phyloP scores from a whole-genome alignment of 495 filamentous ascomycete genomes.

The Xylaria flabelliformis region DNA sequence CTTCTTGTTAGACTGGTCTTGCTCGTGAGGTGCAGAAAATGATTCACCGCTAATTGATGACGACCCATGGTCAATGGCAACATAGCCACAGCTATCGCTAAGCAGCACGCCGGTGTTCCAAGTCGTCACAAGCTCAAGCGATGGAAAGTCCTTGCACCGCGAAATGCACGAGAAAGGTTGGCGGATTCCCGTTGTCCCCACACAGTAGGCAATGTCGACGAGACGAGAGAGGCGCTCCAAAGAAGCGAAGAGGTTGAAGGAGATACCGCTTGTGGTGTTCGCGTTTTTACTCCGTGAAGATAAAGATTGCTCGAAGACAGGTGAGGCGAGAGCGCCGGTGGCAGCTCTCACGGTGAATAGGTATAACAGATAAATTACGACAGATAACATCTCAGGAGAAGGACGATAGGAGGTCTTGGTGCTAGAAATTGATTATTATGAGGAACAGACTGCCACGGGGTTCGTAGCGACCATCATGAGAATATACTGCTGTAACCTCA shows the following conservation, averaged over 20 bases:
- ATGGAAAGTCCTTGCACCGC: slow-evolving; percentile 79
- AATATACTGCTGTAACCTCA: neutral
- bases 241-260: slow-evolving; percentile 72
- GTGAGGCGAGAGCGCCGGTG: slow-evolving; percentile 24
- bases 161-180: slow-evolving; percentile 85
- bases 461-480: slow-evolving; percentile 11
- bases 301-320: slow-evolving; percentile 29
- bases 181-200: slow-evolving; percentile 77
- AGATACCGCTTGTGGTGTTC: slow-evolving; percentile 53
- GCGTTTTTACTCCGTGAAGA: slow-evolving; percentile 24
- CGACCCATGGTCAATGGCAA: slow-evolving; percentile 76
- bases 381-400: slow-evolving; percentile 20
- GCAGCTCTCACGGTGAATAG: slow-evolving; percentile 14
- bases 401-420: neutral
- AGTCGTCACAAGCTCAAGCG: slow-evolving; percentile 78
- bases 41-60: slow-evolving; percentile 51
- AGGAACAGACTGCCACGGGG: neutral
- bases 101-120: slow-evolving; percentile 90
- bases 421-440: slow-evolving; percentile 3
- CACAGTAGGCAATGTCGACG: slow-evolving; percentile 95
- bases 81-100: slow-evolving; percentile 92
- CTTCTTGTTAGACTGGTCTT: slow-evolving; percentile 1
- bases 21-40: slow-evolving; percentile 29
- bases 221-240: slow-evolving; percentile 86
- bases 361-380: slow-evolving; percentile 10